Evolutionary conservation across 139 green algal species (phyloP).

Genomic region (Coccomyxa sp.): DNA sequence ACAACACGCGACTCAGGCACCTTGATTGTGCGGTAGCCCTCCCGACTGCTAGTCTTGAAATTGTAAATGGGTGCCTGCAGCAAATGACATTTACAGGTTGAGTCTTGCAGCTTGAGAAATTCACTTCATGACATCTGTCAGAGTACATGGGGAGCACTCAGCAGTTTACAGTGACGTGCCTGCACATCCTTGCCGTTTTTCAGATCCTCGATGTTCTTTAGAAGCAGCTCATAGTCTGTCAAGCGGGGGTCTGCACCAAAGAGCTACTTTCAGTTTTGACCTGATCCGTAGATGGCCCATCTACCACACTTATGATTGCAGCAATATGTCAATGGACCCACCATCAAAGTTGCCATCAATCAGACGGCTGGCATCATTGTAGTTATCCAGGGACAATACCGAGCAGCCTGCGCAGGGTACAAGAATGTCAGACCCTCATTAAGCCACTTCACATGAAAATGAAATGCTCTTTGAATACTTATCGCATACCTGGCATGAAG

Average conservation of each 20-base stretch:
- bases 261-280: too few relatives aligned
- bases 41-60: conserved; percentile 80
- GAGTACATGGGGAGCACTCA: not conserved
- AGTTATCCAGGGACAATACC: conserved; percentile 95
- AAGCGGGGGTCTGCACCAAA: conserved; percentile 77
- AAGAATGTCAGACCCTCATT: not conserved
- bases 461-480: too few relatives aligned
- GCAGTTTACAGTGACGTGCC: not conserved
- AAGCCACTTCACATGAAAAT: too few relatives aligned
- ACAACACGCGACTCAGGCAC: conserved; percentile 72
- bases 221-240: conserved; percentile 91
- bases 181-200: conserved; percentile 37
- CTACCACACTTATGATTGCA: not conserved
- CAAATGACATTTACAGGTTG: not conserved
- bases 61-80: conserved; percentile 89
- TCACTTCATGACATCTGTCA: not conserved
- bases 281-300: not conserved
- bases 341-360: conserved; percentile 93
- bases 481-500: conserved; percentile 70
- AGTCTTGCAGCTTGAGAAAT: not conserved
- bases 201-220: conserved; percentile 83
- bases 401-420: conserved; percentile 43
- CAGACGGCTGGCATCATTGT: conserved; percentile 90
- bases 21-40: conserved; percentile 68
- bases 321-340: conserved; percentile 8